phyloP scores from a whole-genome alignment of 1,139 yeast genomes.

The Zygoascus meyerae region DNA sequence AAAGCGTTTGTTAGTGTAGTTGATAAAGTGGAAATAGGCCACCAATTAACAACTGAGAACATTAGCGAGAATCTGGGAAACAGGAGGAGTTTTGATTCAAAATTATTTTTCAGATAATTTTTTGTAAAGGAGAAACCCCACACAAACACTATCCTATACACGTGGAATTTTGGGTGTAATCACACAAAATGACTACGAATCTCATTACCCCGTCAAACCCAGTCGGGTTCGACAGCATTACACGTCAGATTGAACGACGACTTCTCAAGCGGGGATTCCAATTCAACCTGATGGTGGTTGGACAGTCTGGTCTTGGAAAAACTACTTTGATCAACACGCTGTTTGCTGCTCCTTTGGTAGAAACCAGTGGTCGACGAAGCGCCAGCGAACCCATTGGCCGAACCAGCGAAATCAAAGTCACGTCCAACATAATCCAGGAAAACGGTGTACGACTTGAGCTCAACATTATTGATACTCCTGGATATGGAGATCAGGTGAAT shows the following conservation, averaged over 20 bases:
- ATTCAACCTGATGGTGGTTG: constrained; percentile 91
- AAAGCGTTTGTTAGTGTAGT: no score
- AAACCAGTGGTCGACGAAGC: constrained; percentile 61
- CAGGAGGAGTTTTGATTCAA: no score
- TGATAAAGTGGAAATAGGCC: no score
- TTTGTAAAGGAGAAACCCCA: background rate
- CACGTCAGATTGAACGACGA: constrained; percentile 90
- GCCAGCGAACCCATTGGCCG: constrained; percentile 71
- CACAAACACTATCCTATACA: background rate
- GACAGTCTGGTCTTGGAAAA: constrained; percentile 89
- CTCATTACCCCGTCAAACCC: constrained; percentile 45
- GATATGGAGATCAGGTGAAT: constrained; percentile 94
- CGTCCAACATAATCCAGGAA: constrained; percentile 65
- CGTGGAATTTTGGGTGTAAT: no score
- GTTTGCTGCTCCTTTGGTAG: constrained; percentile 75
- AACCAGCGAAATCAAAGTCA: constrained; percentile 81
- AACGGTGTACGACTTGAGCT: constrained; percentile 81
- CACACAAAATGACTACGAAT: background rate
- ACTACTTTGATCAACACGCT: constrained; percentile 86
- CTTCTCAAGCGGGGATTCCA: constrained; percentile 90
- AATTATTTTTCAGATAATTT: no score
- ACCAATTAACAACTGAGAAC: no score
- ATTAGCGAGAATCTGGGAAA: no score
- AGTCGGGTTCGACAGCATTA: constrained; percentile 95
- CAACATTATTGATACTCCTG: constrained; percentile 93